A percentile compares a stretch with the other conserved stretches of the same genome.
Evolutionary conservation across 2,329 filamentous ascomycete genomes (phyloP).

Genomic region (Fusarium veterinarium): DNA sequence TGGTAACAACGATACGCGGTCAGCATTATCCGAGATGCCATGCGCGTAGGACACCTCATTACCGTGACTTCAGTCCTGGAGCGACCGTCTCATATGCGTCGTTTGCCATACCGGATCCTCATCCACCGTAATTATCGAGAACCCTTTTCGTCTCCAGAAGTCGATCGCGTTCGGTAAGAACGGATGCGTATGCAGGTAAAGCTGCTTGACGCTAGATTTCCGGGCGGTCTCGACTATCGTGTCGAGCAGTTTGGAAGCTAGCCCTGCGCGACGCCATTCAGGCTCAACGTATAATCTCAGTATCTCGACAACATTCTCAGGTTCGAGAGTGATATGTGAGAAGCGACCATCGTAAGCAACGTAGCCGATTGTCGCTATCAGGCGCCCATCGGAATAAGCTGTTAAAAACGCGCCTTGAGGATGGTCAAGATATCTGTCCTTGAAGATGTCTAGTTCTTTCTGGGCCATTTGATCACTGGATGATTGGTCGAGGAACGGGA

Average conservation of each 20-base stretch:
- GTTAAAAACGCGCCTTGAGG: constrained; percentile 37
- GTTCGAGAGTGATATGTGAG: constrained; percentile 30
- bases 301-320: constrained; percentile 41
- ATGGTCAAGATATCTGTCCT: constrained; percentile 38
- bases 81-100: constrained; percentile 40
- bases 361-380: constrained; percentile 45
- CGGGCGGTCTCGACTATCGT: constrained; percentile 28
- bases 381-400: constrained; percentile 16
- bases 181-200: constrained; percentile 47
- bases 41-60: neutral
- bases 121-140: constrained; percentile 33
- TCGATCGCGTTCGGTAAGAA: constrained; percentile 42
- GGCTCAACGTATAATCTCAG: constrained; percentile 45
- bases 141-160: constrained; percentile 45
- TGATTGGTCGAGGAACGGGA: constrained; percentile 40
- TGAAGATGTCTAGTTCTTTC: constrained; percentile 37
- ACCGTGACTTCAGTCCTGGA: neutral
- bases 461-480: constrained; percentile 29
- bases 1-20: neutral
- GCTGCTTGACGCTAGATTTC: constrained; percentile 21
- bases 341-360: constrained; percentile 44
- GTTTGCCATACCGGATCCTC: constrained; percentile 46
- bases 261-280: constrained; percentile 41
- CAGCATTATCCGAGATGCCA: neutral
- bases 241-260: constrained; percentile 42